These are phyloP conservation scores for Pythium vanterpoolii DNA, from an alignment of 352 stramenopile genomes.

Conservation along the genomic window DNA sequence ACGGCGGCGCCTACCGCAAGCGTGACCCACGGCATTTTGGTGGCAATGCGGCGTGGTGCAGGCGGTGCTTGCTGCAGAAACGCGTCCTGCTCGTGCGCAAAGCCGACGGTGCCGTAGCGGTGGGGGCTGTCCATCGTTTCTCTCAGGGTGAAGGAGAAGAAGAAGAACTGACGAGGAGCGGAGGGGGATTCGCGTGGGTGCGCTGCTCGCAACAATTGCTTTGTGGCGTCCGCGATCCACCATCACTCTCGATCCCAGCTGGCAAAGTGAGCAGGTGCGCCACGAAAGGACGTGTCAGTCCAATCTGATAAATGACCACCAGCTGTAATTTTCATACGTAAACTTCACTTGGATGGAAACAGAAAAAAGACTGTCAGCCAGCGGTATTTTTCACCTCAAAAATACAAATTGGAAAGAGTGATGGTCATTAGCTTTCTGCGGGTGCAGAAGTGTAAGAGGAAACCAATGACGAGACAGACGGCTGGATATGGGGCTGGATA, in stretches of 20 bases:
- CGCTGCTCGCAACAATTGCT: neutral
- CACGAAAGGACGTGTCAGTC: too few species aligned
- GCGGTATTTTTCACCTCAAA: neutral
- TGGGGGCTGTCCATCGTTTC: constrained; percentile 11
- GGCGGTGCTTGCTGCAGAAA: constrained; percentile 9
- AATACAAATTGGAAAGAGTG: neutral
- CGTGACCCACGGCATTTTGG: constrained; percentile 25
- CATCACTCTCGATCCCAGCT: neutral
- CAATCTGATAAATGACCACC: too few species aligned
- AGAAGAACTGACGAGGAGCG: neutral
- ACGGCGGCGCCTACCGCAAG: constrained; percentile 34
- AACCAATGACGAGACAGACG: neutral
- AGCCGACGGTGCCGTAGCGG: constrained; percentile 10
- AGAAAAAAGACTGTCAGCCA: too few species aligned
- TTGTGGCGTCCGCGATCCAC: neutral
- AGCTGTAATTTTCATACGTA: too few species aligned
- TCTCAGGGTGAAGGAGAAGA: neutral
- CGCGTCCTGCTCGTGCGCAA: constrained; percentile 11
- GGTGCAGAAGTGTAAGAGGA: neutral
- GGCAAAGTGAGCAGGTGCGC: neutral
- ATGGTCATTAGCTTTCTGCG: neutral
- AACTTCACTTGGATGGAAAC: too few species aligned
- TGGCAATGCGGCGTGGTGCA: neutral
- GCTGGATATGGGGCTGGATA: neutral
- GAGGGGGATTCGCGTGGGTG: neutral